These are phyloP conservation scores for Roridomyces roridus DNA, from an alignment of 768 basidiomycete species.

Conservation along the genomic window DNA sequence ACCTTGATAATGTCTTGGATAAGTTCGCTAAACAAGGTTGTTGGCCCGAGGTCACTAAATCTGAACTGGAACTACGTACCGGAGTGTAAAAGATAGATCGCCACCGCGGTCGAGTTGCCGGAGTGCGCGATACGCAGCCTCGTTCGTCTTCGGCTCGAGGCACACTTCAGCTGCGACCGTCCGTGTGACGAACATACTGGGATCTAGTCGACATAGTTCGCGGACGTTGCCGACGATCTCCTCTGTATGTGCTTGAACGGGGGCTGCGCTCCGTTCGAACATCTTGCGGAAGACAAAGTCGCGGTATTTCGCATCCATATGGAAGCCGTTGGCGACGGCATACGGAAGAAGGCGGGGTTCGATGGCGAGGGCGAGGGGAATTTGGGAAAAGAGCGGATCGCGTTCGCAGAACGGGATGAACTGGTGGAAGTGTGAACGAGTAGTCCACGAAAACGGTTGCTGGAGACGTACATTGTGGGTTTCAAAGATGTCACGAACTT, in stretches of 20 bases:
- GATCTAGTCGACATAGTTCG: conserved; percentile 73
- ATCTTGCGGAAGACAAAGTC: conserved; percentile 89
- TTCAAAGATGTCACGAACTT: conserved; percentile 68
- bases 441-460: conserved; percentile 12
- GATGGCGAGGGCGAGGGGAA: conserved; percentile 77
- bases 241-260: conserved; percentile 58
- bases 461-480: conserved; percentile 64
- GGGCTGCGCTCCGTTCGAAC: conserved; percentile 65
- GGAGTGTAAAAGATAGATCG: conserved; percentile 69
- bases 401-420: conserved; percentile 80
- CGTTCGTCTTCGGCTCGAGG: conserved; percentile 80
- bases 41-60: not conserved
- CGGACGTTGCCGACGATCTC: conserved; percentile 75
- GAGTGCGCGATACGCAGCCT: conserved; percentile 70
- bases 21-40: conserved; percentile 43
- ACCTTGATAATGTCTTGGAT: conserved; percentile 77
- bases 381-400: conserved; percentile 81
- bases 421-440: conserved; percentile 41
- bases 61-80: conserved; percentile 46
- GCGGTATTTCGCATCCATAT: conserved; percentile 84
- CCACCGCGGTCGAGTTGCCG: conserved; percentile 70
- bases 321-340: conserved; percentile 76
- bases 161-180: conserved; percentile 86
- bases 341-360: conserved; percentile 77
- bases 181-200: conserved; percentile 83